These are phyloP conservation scores for Aspergillus persii DNA, from an alignment of 2,329 filamentous ascomycete species.

Conservation along the genomic window DNA sequence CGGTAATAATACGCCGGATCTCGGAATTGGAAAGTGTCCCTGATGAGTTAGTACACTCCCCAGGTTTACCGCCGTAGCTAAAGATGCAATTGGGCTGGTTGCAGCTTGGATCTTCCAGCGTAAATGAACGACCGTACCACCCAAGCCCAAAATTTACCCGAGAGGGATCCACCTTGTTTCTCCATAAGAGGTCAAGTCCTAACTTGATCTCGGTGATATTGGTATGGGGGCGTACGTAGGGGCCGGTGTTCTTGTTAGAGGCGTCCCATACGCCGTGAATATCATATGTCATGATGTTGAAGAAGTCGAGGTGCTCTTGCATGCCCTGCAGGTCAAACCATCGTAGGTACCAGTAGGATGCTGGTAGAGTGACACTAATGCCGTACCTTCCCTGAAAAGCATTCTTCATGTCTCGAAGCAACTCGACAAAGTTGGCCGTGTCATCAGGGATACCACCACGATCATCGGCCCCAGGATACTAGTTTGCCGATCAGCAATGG, in stretches of 20 bases:
- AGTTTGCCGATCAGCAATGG: not conserved
- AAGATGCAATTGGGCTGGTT: conserved; percentile 30
- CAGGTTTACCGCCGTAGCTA: conserved; percentile 20
- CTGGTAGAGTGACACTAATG: conserved; percentile 18
- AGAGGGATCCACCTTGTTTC: conserved; percentile 22
- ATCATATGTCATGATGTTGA: conserved; percentile 30
- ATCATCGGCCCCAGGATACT: conserved; percentile 36
- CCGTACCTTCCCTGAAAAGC: conserved; percentile 6
- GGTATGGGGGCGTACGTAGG: conserved; percentile 6
- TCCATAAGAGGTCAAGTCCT: conserved; percentile 27
- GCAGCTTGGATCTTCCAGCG: conserved; percentile 24
- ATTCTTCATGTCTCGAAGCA: conserved; percentile 9
- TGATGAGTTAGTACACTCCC: conserved; percentile 27
- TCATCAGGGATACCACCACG: conserved; percentile 40
- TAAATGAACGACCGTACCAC: conserved; percentile 29
- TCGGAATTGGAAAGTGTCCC: conserved; percentile 32
- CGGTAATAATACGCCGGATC: conserved; percentile 29
- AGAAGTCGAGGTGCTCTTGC: conserved; percentile 18
- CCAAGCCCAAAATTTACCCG: conserved; percentile 30
- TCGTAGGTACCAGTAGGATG: conserved; percentile 28
- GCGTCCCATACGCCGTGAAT: conserved; percentile 18
- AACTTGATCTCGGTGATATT: conserved; percentile 32
- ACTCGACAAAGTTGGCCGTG: conserved; percentile 25
- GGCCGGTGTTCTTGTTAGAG: conserved; percentile 3
- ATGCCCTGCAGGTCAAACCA: conserved; percentile 22